These are phyloP conservation scores for Ophiostoma tasmaniense DNA, from an alignment of 2,329 filamentous ascomycete species.

Conservation along the genomic window DNA sequence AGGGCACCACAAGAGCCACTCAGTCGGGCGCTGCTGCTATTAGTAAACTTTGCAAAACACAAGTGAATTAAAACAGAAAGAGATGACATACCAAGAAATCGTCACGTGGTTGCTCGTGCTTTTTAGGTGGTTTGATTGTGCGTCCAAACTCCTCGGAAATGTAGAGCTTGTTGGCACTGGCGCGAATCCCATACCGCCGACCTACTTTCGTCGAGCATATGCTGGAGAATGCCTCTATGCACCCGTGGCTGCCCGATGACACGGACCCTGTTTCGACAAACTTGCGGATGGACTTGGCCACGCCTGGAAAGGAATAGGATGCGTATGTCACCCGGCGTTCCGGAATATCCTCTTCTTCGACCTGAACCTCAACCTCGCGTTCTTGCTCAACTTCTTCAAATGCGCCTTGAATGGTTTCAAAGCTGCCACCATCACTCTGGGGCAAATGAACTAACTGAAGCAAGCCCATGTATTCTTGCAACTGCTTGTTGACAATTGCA, in stretches of 20 bases:
- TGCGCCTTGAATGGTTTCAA: constrained; percentile 26
- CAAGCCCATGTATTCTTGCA: neutral
- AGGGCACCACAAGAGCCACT: constrained; percentile 53
- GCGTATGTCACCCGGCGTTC: neutral
- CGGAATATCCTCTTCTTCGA: constrained; percentile 42
- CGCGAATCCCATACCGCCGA: constrained; percentile 3
- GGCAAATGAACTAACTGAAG: neutral
- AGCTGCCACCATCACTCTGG: neutral
- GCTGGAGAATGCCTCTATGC: constrained; percentile 4
- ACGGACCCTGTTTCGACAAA: constrained; percentile 16
- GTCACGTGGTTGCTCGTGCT: constrained; percentile 23
- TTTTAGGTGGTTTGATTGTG: constrained; percentile 32
- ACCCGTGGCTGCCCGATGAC: neutral
- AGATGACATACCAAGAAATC: constrained; percentile 25
- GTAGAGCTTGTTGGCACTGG: constrained; percentile 25
- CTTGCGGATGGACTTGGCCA: neutral
- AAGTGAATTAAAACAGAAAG: constrained; percentile 17
- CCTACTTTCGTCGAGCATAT: constrained; percentile 13
- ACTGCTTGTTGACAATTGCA: neutral
- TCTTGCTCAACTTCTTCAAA: constrained; percentile 54
- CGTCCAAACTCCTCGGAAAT: constrained; percentile 40
- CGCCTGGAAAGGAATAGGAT: constrained; percentile 11
- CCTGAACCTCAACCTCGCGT: constrained; percentile 49
- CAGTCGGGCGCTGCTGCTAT: constrained; percentile 35
- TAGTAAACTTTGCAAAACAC: constrained; percentile 16